Evolutionary conservation across 345 rosid genomes (phyloP).

Genomic region (Syzygium aromaticum): DNA sequence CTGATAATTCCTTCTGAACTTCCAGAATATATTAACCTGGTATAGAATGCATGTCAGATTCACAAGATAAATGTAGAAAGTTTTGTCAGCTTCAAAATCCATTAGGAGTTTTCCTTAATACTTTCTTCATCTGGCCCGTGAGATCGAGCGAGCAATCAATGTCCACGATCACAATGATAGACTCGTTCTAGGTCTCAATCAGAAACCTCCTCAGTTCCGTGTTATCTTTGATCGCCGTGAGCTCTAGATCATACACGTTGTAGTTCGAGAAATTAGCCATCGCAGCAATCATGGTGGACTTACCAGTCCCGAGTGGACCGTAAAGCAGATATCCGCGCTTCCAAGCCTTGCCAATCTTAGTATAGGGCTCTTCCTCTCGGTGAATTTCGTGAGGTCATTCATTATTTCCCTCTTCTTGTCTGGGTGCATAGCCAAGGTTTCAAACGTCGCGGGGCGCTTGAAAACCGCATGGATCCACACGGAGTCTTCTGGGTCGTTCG

Average conservation of each 20-base stretch:
- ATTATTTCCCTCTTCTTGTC: conserved; percentile 8
- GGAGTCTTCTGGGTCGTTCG: neutral
- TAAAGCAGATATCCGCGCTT: conserved; percentile 5
- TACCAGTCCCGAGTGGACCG: conserved; percentile 15
- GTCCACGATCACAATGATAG: conserved; percentile 16
- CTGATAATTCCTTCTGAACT: no score
- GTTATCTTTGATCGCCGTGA: conserved; percentile 14
- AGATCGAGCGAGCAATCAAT: conserved; percentile 16
- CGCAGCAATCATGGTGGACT: conserved; percentile 19
- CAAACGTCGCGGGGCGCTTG: conserved; percentile 16
- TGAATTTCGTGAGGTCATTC: conserved; percentile 5
- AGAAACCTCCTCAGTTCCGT: conserved; percentile 11
- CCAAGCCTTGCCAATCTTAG: conserved; percentile 10
- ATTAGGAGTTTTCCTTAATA: no score
- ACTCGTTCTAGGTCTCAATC: conserved; percentile 10
- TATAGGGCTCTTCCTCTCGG: conserved; percentile 9
- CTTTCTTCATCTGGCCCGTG: conserved; percentile 9
- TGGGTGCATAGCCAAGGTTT: conserved; percentile 8
- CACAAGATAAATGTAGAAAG: no score
- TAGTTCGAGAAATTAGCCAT: conserved; percentile 8
- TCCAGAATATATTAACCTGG: no score
- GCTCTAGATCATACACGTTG: conserved; percentile 11
- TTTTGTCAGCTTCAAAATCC: no score
- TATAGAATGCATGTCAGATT: no score
- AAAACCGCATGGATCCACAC: conserved; percentile 12